A percentile compares a stretch with the other conserved stretches of the same genome.
These are phyloP conservation scores for Dipsacomyces acuminosporus DNA, from an alignment of 371 early-diverging fungal genomes.

Conservation along the genomic window DNA sequence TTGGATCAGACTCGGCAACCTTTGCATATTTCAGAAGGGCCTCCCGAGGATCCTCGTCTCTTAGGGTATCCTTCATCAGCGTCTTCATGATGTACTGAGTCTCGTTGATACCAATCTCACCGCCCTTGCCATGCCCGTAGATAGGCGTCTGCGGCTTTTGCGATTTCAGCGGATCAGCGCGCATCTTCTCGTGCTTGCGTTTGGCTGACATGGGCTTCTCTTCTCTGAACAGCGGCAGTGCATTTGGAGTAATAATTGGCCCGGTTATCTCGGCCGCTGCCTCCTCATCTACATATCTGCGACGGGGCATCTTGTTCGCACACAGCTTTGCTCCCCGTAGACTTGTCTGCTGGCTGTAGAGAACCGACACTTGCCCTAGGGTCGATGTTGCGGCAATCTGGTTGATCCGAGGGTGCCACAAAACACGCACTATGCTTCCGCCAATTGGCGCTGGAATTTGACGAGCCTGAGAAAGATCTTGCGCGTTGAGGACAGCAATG, in stretches of 20 bases:
- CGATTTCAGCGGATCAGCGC: conserved; percentile 70
- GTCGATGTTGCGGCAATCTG: conserved; percentile 79
- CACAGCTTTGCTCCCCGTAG: conserved; percentile 74
- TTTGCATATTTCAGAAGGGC: conserved; percentile 88
- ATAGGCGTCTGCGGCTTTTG: conserved; percentile 68
- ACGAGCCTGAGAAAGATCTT: conserved; percentile 10
- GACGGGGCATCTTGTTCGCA: conserved; percentile 59
- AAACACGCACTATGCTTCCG: conserved; percentile 68
- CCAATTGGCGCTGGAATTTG: conserved; percentile 37
- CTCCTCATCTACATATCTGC: conserved; percentile 59
- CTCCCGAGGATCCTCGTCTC: conserved; percentile 92
- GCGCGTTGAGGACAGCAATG: conserved; percentile 29
- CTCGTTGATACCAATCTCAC: conserved; percentile 73
- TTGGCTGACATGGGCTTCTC: conserved; percentile 60
- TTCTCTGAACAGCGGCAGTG: conserved; percentile 81
- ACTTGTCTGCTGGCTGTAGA: conserved; percentile 71
- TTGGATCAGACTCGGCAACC: conserved; percentile 75
- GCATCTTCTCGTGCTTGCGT: conserved; percentile 68
- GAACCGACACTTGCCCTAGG: conserved; percentile 69
- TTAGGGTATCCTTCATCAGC: conserved; percentile 76
- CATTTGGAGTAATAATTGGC: conserved; percentile 81
- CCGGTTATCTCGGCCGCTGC: conserved; percentile 55
- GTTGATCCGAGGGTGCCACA: conserved; percentile 86
- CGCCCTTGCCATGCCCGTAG: conserved; percentile 80
- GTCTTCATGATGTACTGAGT: conserved; percentile 81